phyloP scores from a whole-genome alignment of 257 asterid species.

The Hygrophila difformis region DNA sequence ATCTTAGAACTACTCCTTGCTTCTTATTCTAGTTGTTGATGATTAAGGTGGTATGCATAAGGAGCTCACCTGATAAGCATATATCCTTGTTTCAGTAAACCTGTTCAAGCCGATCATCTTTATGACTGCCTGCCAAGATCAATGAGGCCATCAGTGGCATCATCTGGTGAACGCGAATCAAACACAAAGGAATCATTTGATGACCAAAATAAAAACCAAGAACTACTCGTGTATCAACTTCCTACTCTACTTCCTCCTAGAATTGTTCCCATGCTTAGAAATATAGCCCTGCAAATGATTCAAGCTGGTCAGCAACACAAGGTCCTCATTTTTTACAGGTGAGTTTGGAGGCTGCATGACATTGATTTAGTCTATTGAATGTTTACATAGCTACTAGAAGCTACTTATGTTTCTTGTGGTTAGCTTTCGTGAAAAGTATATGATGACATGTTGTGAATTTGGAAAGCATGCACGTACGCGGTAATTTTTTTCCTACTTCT shows the following conservation, averaged over 20 bases:
- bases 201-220: slow-evolving; percentile 47
- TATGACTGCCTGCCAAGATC: slow-evolving; percentile 85
- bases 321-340: slow-evolving; percentile 63
- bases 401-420: too few relatives aligned
- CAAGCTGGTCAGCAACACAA: slow-evolving; percentile 83
- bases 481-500: not conserved
- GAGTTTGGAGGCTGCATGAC: too few relatives aligned
- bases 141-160: slow-evolving; percentile 55
- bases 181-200: slow-evolving; percentile 37
- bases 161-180: slow-evolving; percentile 50
- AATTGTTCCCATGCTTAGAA: slow-evolving; percentile 66
- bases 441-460: not conserved
- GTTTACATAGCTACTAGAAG: not conserved
- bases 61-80: slow-evolving; percentile 3
- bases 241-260: slow-evolving; percentile 71
- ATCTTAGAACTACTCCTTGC: too few relatives aligned
- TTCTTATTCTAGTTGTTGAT: too few relatives aligned
- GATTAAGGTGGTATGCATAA: too few relatives aligned
- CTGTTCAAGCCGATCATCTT: slow-evolving; percentile 84
- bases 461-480: too few relatives aligned
- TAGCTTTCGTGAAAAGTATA: slow-evolving; percentile 1
- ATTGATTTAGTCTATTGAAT: too few relatives aligned
- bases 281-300: slow-evolving; percentile 61
- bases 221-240: slow-evolving; percentile 55
- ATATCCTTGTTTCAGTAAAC: slow-evolving; percentile 59